Conservation (phyloP, 192 early-diverging fungal genomes). For the Dissophora globulifera region DNA sequence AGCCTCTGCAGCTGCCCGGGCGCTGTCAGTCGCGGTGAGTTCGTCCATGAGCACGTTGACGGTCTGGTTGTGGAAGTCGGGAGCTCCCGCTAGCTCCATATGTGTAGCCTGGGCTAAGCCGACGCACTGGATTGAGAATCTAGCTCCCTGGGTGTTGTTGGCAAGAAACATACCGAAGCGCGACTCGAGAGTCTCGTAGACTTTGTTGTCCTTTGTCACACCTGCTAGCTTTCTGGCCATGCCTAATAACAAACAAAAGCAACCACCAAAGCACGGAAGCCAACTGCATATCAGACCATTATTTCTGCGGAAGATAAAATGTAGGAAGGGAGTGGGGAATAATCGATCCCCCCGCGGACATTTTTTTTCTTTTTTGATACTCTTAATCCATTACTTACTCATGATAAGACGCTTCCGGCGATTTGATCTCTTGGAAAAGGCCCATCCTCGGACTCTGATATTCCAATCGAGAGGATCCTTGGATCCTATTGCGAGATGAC, state of each 20-base stretch:
- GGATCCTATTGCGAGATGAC: too few species aligned
- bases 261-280: too few species aligned
- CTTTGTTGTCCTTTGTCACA: slow-evolving; percentile 50
- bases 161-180: slow-evolving; percentile 63
- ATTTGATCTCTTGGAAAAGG: slow-evolving; percentile 48
- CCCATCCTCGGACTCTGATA: slow-evolving; percentile 56
- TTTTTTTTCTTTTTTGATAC: background rate
- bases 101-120: slow-evolving; percentile 54
- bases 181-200: slow-evolving; percentile 49
- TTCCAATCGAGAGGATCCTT: slow-evolving; percentile 52
- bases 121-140: slow-evolving; percentile 58
- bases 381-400: slow-evolving; percentile 15
- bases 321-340: too few species aligned
- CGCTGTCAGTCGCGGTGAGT: slow-evolving; percentile 13
- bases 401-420: slow-evolving; percentile 51
- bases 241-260: too few species aligned
- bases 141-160: slow-evolving; percentile 57
- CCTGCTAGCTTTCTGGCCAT: slow-evolving; percentile 54
- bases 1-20: slow-evolving; percentile 14
- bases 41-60: slow-evolving; percentile 29
- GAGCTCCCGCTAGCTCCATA: slow-evolving; percentile 47
- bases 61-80: slow-evolving; percentile 29
- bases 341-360: too few species aligned
- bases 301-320: too few species aligned
- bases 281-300: too few species aligned